Percentiles rank a stretch among this genome's conserved stretches.
Conservation (phyloP, 139 green algal species). For the Tetradesmus obliquus region DNA sequence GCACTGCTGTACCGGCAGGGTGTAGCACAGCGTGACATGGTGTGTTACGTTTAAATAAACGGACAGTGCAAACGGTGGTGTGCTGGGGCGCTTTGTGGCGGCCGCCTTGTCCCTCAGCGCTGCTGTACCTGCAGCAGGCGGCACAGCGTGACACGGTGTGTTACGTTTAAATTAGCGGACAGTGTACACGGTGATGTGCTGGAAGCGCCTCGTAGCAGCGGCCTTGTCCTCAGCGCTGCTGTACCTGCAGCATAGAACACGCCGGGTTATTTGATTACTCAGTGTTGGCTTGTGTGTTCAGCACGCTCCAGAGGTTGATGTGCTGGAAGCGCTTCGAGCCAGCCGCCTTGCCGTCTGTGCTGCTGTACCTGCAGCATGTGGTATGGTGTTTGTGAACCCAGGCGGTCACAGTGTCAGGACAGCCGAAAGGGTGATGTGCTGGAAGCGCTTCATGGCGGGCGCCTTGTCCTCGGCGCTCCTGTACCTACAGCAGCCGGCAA, state of each 20-base stretch:
- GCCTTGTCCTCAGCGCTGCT: conserved; percentile 23
- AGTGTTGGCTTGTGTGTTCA: no score
- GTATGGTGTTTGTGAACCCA: no score
- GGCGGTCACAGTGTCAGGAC: no score
- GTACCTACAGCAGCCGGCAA: background rate
- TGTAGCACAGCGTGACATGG: no score
- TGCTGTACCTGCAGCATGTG: background rate
- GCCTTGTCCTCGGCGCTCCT: conserved; percentile 20
- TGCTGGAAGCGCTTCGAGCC: conserved; percentile 27
- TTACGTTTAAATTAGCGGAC: no score
- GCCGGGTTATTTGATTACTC: no score
- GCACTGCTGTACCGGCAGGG: background rate
- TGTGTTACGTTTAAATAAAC: no score
- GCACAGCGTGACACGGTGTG: no score
- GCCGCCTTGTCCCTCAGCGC: conserved; percentile 28
- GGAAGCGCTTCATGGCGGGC: conserved; percentile 13
- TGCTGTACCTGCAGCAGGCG: background rate
- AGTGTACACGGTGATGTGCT: background rate
- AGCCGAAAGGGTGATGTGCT: background rate
- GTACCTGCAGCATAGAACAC: background rate
- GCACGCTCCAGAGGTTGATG: background rate
- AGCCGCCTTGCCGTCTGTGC: conserved; percentile 8
- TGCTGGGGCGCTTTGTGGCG: conserved; percentile 19
- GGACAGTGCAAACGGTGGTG: background rate
- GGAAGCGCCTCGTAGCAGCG: conserved; percentile 16